These are phyloP conservation scores for Dioscorea dumetorum DNA, from an alignment of 106 monocot species.

Conservation along the genomic window DNA sequence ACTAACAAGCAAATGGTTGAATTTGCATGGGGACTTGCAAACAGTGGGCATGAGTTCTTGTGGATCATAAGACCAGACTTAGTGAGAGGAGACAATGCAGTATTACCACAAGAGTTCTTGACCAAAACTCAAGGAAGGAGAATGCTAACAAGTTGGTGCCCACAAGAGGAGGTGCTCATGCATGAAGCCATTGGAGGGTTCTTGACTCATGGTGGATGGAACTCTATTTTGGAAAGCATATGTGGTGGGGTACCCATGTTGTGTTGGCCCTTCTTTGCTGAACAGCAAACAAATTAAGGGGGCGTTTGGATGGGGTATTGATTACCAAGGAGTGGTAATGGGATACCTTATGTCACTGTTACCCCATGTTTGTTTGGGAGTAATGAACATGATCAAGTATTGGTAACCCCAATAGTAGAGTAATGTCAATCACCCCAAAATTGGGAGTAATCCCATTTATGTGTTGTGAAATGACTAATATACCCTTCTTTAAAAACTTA, in stretches of 20 bases:
- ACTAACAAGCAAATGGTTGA: conserved; percentile 7
- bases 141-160: conserved; percentile 10
- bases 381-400: too few species aligned
- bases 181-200: conserved; percentile 7
- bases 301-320: too few species aligned
- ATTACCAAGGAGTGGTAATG: too few species aligned
- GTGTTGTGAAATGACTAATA: too few species aligned
- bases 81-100: conserved; percentile 11
- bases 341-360: too few species aligned
- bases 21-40: conserved; percentile 17
- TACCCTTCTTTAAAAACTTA: too few species aligned
- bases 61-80: conserved; percentile 12
- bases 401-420: too few species aligned
- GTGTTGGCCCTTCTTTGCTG: conserved; percentile 14
- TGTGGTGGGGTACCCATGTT: conserved; percentile 20
- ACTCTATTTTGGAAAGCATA: neutral
- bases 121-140: neutral
- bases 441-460: too few species aligned
- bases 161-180: conserved; percentile 9
- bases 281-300: neutral
- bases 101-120: conserved; percentile 7
- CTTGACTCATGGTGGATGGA: too few species aligned
- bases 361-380: too few species aligned
- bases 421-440: too few species aligned
- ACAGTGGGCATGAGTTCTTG: conserved; percentile 5